phyloP scores from a whole-genome alignment of 768 basidiomycete species.

The Collybia nuda region DNA sequence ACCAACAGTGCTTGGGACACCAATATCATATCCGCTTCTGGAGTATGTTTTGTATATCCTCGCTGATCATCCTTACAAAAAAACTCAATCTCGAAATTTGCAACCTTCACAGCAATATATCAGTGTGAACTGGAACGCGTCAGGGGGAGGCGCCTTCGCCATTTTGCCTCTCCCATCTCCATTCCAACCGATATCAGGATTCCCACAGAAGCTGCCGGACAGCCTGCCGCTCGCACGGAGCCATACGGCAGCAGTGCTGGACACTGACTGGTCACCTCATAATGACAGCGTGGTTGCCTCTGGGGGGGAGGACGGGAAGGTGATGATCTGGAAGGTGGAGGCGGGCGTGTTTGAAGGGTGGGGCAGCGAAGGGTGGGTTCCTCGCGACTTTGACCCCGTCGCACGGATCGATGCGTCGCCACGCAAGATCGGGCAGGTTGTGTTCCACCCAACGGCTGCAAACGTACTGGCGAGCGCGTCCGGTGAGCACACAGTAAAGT shows the following conservation, averaged over 20 bases:
- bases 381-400: constrained; percentile 85
- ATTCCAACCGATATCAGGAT: constrained; percentile 48
- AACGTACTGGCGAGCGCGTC: constrained; percentile 80
- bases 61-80: neutral
- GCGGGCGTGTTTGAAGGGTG: constrained; percentile 73
- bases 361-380: constrained; percentile 81
- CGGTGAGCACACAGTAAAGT: constrained; percentile 84
- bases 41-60: constrained; percentile 43
- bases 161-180: constrained; percentile 85
- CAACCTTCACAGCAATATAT: constrained; percentile 63
- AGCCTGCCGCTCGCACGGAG: constrained; percentile 88
- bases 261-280: constrained; percentile 96
- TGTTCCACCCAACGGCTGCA: constrained; percentile 89
- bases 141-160: constrained; percentile 93
- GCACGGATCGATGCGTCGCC: constrained; percentile 74
- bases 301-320: constrained; percentile 91
- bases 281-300: constrained; percentile 90
- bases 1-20: constrained; percentile 96
- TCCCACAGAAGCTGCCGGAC: constrained; percentile 87
- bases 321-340: constrained; percentile 88
- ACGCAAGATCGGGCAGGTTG: constrained; percentile 90
- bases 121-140: constrained; percentile 92
- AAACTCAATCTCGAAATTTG: constrained; percentile 5
- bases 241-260: constrained; percentile 82
- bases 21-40: constrained; percentile 84